Base-by-base conservation (phyloP, 1,284 basidiomycete species). In the Phylloboletellus chloephorus region DNA sequence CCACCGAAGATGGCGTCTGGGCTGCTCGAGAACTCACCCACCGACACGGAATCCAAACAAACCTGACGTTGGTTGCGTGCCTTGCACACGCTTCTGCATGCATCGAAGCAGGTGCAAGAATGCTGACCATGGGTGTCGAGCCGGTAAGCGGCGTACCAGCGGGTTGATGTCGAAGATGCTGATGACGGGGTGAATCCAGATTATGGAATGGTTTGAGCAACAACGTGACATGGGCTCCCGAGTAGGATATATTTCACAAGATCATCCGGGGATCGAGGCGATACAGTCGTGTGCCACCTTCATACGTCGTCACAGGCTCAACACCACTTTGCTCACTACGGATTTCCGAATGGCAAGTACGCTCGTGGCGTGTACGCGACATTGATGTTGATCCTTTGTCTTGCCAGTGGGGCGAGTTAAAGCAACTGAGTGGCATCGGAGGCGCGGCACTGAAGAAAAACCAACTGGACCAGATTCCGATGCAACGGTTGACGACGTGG, bases 81-180 rank as follows among this genome's bases (percentile, higher is more conserved):
- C 58, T 77, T 16, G 50, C 63, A n/a, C 79, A 81, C 44, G 76
- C 73, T 7, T 64, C 66, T 17, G 65, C 68, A 5, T 82, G 79
- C 45, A 67, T 69, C 17, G 73, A 73, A 50, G 69, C 75, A 2
- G 67, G 67, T 2, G 69, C 71, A 13, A 60, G 64, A 5, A 59
- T 66, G 32, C 60, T 81, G 22, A 74, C 71, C 16, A 67, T 82
- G 51, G 61, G 69, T 31, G 68, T 79, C 35, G 62, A 60, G 21
- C 57, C 58, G 48, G 79, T 79, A 42, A 60, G 76, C 54, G 15
- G n/a, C 16, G 9, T 23, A 13, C 16, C 19, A 8, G 15, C 24
- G 23, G 25, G 20, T 7, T n/a, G 9, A 4, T 22, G n/a, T 31
- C 9, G 36, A 24, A 13, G 17, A 35, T 21, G 39, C 23, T 42